Evolutionary conservation across 192 early-diverging fungal species (phyloP).

Genomic region (Ramicandelaber brevisporus): DNA sequence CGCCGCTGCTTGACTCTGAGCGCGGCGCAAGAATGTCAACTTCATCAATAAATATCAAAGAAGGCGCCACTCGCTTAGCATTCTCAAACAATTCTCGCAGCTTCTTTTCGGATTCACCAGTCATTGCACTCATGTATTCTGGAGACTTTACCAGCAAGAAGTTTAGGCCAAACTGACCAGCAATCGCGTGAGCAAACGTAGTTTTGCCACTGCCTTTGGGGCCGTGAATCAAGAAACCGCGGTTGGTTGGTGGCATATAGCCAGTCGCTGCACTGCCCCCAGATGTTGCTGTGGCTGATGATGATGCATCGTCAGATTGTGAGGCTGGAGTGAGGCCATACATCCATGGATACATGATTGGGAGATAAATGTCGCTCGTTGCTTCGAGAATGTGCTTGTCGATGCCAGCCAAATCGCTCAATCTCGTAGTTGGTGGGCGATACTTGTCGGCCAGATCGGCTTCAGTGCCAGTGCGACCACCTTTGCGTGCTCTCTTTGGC

Average conservation of each 20-base stretch:
- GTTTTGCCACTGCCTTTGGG: conserved; percentile 97
- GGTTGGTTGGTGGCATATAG: background rate
- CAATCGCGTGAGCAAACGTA: conserved; percentile 83
- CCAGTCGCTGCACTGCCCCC: background rate
- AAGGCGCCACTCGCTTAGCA: conserved; percentile 63
- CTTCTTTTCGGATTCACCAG: conserved; percentile 96
- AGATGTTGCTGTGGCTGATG: background rate
- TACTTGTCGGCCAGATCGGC: too few species aligned
- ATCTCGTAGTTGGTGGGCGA: conserved; percentile 21
- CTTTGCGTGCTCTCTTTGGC: too few species aligned
- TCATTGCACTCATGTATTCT: conserved; percentile 88
- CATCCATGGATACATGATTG: conserved; percentile 78
- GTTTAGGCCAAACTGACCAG: conserved; percentile 74
- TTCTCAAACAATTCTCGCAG: conserved; percentile 95
- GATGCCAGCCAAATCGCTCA: conserved; percentile 74
- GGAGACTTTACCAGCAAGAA: conserved; percentile 88
- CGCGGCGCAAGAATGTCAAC: conserved; percentile 96
- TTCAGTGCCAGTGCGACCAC: too few species aligned
- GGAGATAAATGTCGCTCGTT: conserved; percentile 78
- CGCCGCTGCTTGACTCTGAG: too few species aligned
- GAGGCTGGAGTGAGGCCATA: conserved; percentile 69
- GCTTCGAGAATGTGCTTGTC: conserved; percentile 75
- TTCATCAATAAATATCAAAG: conserved; percentile 91
- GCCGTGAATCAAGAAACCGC: conserved; percentile 85
- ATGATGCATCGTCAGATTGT: background rate